Percentiles rank a stretch among this genome's conserved stretches.
These are phyloP conservation scores for Eimeria falciformis DNA, from an alignment of 169 alveolate species.

Conservation along the genomic window DNA sequence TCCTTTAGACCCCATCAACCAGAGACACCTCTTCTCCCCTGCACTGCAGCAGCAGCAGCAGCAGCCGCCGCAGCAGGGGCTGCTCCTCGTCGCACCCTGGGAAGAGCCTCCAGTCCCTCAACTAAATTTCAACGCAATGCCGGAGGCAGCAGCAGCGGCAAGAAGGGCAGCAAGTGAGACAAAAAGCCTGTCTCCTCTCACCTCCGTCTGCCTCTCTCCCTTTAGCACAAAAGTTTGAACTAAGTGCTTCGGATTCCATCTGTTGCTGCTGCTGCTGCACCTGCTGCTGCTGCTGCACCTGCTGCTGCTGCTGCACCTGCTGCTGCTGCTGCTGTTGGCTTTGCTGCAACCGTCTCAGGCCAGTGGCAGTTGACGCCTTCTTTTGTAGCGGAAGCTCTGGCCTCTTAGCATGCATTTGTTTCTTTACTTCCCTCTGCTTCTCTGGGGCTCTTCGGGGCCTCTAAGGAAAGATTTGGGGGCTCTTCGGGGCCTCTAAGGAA, in stretches of 20 bases:
- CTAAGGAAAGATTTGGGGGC: background rate
- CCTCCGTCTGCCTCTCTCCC: background rate
- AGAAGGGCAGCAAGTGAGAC: background rate
- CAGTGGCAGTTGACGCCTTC: background rate
- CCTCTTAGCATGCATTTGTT: background rate
- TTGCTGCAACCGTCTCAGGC: background rate
- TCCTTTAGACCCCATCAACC: background rate
- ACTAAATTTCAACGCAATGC: background rate
- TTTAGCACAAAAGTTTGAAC: background rate
- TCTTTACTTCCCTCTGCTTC: too few species aligned
- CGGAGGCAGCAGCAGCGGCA: background rate
- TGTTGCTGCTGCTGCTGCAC: background rate
- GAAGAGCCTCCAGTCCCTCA: conserved; percentile 11
- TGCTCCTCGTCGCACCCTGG: conserved; percentile 4
- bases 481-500: background rate
- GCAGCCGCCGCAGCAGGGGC: conserved; percentile 23
- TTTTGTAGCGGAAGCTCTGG: background rate
- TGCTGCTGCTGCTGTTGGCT: conserved; percentile 11
- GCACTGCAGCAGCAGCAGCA: background rate
- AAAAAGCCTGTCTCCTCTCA: background rate
- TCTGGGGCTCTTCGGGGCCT: background rate
- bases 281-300: background rate
- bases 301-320: background rate
- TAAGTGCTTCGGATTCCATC: background rate
- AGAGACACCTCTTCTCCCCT: background rate